Evolutionary conservation across 106 monocot species (phyloP).

Genomic region (Hemerocallis citrina): DNA sequence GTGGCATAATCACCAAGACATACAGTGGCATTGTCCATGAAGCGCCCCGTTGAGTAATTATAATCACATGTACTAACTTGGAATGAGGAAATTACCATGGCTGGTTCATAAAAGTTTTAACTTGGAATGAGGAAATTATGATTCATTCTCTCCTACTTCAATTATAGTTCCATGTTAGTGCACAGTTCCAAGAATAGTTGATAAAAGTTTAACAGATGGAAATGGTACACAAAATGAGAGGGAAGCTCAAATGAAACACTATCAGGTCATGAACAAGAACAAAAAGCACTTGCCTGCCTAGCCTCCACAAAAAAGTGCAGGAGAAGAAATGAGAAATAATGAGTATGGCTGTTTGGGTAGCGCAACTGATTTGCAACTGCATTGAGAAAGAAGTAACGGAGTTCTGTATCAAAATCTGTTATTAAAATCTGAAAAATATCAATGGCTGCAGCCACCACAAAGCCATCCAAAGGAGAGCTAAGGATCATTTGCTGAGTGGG

Average conservation of each 20-base stretch:
- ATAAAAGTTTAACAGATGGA: neutral
- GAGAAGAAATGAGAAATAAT: constrained; percentile 92
- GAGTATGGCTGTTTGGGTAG: constrained; percentile 95
- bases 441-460: constrained; percentile 62
- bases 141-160: too few relatives aligned
- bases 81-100: too few relatives aligned
- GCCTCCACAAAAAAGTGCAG: constrained; percentile 83
- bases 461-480: constrained; percentile 50
- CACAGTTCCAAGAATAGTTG: neutral
- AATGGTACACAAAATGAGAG: constrained; percentile 8
- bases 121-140: too few relatives aligned
- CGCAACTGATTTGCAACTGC: constrained; percentile 90
- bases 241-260: too few relatives aligned
- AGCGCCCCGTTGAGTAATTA: too few relatives aligned
- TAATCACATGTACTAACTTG: too few relatives aligned
- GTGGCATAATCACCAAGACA: too few relatives aligned
- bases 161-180: too few relatives aligned
- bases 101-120: too few relatives aligned
- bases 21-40: too few relatives aligned
- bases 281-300: constrained; percentile 31
- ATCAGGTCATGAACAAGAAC: neutral
- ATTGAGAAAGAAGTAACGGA: constrained; percentile 89
- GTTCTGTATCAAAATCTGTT: constrained; percentile 73
- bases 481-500: constrained; percentile 39
- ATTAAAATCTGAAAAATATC: constrained; percentile 72